Base-by-base conservation (phyloP, 768 basidiomycete genomes). In the Hericium alpestre region DNA sequence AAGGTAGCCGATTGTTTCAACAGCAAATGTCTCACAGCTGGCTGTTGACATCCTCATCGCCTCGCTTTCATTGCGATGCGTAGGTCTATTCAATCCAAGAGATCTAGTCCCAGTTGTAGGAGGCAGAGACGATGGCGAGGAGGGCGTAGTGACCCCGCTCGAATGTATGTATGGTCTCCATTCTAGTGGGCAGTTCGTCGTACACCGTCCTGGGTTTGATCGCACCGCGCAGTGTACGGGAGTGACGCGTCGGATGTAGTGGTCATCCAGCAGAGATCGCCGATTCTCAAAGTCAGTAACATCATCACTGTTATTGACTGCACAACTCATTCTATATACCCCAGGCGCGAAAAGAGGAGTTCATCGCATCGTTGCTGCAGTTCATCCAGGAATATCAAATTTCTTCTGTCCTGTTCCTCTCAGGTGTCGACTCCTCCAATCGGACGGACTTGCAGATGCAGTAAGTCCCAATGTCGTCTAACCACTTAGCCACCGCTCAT, bases 1-100 rank as follows among this genome's bases (percentile, higher is more conserved):
- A 67, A 61, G 62, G 41, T 56, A 81, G 80, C 89, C 90, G 38
- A 65, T 90, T 47, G 87, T 92, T 11, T 90, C 90, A 5, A 80
- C 81, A 11, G 90, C 86, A 51, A 92, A 92, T 71, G 78, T 92
- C 46, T 76, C 82, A n/a, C 90, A 93, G 65, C 75, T 93, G 12
- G 80, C 88, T 0, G 81, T 73, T 10, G 90, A 93, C 69, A 71
- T 93, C 16, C 71, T 93, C 59, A 83, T 90, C 59, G 69, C 84
- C 4, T 83, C 85, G 1, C 73, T 89, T 50, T 74, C 74, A 32
- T 75, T 93, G 20, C 68, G 72, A 53, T 74, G 78, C 49, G 70
- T 90, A 8, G 90, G 84, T 38, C 69, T 80, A 10, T 75, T 91
- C 50, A 82, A 90, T 63, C 71, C 83, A 18, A 72, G 71, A 38